A percentile compares a stretch with the other conserved stretches of the same genome.
phyloP scores from a whole-genome alignment of 768 basidiomycete genomes.

The Russula olivacea region DNA sequence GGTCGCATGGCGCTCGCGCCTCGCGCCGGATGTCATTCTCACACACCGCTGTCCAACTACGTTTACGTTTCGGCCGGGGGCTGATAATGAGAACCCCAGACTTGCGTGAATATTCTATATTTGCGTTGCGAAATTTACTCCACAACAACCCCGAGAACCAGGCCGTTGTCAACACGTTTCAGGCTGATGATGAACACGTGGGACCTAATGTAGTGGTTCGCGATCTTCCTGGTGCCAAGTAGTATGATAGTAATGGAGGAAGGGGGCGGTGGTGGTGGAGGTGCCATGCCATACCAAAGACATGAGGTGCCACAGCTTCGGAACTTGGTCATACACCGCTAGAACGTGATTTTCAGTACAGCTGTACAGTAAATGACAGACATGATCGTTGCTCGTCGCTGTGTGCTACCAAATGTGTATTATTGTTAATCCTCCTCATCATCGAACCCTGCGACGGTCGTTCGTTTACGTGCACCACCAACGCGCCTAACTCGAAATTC shows the following conservation, averaged over 20 bases:
- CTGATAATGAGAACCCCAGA: slow-evolving; percentile 41
- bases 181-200: slow-evolving; percentile 49
- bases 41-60: neutral
- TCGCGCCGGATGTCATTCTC: neutral
- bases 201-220: slow-evolving; percentile 41
- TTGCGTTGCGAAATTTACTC: slow-evolving; percentile 75
- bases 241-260: slow-evolving; percentile 16
- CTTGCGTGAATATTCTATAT: slow-evolving; percentile 87
- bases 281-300: neutral
- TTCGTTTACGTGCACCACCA: slow-evolving; percentile 48
- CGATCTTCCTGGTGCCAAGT: slow-evolving; percentile 30
- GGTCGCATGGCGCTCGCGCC: neutral
- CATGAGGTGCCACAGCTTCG: slow-evolving; percentile 6
- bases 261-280: neutral
- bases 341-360: slow-evolving; percentile 9
- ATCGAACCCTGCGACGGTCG: slow-evolving; percentile 46
- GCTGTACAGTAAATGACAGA: slow-evolving; percentile 5
- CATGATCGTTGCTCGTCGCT: neutral
- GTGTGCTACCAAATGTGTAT: neutral
- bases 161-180: slow-evolving; percentile 64
- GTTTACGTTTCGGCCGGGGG: neutral
- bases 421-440: slow-evolving; percentile 54
- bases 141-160: slow-evolving; percentile 76
- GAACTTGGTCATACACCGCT: neutral
- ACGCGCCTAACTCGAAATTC: slow-evolving; percentile 59